Evolutionary conservation across 495 filamentous ascomycete genomes (phyloP).

Genomic region (Talaromyces wortmannii): DNA sequence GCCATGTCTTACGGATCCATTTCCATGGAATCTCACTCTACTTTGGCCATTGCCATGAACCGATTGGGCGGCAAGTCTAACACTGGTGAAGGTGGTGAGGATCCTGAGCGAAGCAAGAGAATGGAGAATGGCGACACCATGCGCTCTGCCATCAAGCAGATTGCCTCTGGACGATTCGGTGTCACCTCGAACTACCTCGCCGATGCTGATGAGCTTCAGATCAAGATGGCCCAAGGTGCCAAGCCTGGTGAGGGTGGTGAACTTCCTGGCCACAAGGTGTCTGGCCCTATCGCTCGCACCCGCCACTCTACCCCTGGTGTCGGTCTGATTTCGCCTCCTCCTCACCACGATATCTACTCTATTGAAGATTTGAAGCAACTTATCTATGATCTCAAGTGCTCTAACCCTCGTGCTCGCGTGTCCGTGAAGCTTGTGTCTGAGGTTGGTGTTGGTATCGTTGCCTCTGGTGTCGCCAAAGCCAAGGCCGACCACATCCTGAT

Average conservation of each 20-base stretch:
- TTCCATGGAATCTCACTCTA: constrained; percentile 99
- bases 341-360: constrained; percentile 98
- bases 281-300: constrained; percentile 90
- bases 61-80: constrained; percentile 96
- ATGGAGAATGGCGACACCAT: constrained; percentile 96
- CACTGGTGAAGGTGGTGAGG: constrained; percentile 97
- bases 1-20: constrained; percentile 99
- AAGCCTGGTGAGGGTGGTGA: constrained; percentile 99
- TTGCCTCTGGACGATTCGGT: constrained; percentile 95
- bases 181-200: constrained; percentile 98
- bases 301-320: constrained; percentile 98
- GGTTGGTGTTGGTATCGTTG: constrained; percentile 96
- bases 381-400: constrained; percentile 98
- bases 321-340: constrained; percentile 96
- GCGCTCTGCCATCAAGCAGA: constrained; percentile 98
- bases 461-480: constrained; percentile 96
- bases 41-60: constrained; percentile 96
- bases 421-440: constrained; percentile 99
- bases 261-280: constrained; percentile 96
- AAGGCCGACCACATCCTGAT: constrained; percentile 98
- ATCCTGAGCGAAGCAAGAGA: constrained; percentile 80
- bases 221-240: constrained; percentile 99
- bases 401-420: constrained; percentile 89
- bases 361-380: constrained; percentile 99
- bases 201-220: constrained; percentile 96